Base-by-base conservation (phyloP, 805 yeast genomes). In the Myxozyma sirexii region DNA sequence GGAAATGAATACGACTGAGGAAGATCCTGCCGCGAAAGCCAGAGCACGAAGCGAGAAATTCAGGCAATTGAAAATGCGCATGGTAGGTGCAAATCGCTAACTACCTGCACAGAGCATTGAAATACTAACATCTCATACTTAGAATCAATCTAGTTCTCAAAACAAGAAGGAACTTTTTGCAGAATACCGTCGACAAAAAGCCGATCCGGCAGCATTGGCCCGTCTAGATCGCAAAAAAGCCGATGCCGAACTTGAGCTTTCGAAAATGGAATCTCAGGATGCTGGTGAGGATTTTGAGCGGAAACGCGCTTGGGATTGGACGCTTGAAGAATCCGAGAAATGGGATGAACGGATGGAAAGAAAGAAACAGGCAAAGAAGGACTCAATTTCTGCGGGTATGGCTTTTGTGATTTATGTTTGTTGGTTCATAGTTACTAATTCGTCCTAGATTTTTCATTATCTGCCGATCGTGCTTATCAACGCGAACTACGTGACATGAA, bases 251-350 rank as follows among this genome's bases (percentile, higher is more conserved):
- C 71, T 72, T 10, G 80, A 78, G 57, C 67, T 75, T 1, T 77
- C 76, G 1, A 72, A 72, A 55, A 51, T 70, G n/a, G 78, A 76
- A 29, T 64, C 73, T 2, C 62, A 69, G 35, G 77, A 74, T 12
- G 68, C 67, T 12, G 81, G 80, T 0, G 77, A 75, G 41, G 77
- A 77, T 54, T 72, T 68, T 51, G 81, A 78, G 42, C 72, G 83
- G 26, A 69, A 73, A 56, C 75, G 78, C 54, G 81, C 78, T 51
- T 76, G 82, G 80, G 82, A 82, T 56, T 82, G 83, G 73, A 80
- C 88, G 0, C 79, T 86, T 4, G 87, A 83, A 54, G 88, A 88
- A 54, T 79, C 83, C 57, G 87, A 84, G 63, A 75, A 76, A 55
- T 87, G 91, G 91, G 81, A 84, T 24, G 73, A 68, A 29, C 78